Evolutionary conservation across 2,329 filamentous ascomycete species (phyloP), one percentile per base, ranked within the genome.

Genomic region (Colletotrichum truncatum): DNA sequence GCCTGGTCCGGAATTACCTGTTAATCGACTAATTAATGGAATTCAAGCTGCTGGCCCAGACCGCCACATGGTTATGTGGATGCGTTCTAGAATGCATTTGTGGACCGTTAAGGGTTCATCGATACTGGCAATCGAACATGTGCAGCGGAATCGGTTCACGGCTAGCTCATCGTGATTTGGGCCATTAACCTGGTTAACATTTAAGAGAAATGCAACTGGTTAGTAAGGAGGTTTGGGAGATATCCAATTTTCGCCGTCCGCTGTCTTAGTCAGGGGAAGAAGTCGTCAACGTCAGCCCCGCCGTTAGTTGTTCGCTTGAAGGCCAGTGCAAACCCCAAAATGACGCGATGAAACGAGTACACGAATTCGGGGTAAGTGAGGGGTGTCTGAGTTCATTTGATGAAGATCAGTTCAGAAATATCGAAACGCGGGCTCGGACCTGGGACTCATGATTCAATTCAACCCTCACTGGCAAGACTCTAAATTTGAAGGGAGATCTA

Each of bases 341-440:
- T n/a, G 26, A 18, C 36, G 14, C 7, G 16, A n/a, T 54, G 62
- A 65, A 65, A 54, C 62, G 8, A n/a, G 23, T 28, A 16, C 14
- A n/a, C 11, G 32, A 51, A n/a, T n/a, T 59, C 10, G 18, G 28
- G 26, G 18, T 41, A 21, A 36, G 23, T n/a, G 53, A 43, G 43
- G 14, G 18, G 30, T 10, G 38, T 11, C n/a, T 49, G 18, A 14
- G 46, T 52, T 61, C 39, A 14, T 61, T 61, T 26, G 16, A 36
- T 18, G 9, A 25, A 30, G 23, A 12, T n/a, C 21, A 23, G 30
- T 21, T 7, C 26, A n/a, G 4, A 30, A 23, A 39, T 28, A n/a
- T 23, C 56, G 61, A 64, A 48, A 60, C 61, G 39, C 11, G 25
- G 41, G 32, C 48, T 54, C 56, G 28, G 56, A 64, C 48, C n/a